Evolutionary conservation across 495 filamentous ascomycete genomes (phyloP).

Genomic region (Penicillium coffeae): DNA sequence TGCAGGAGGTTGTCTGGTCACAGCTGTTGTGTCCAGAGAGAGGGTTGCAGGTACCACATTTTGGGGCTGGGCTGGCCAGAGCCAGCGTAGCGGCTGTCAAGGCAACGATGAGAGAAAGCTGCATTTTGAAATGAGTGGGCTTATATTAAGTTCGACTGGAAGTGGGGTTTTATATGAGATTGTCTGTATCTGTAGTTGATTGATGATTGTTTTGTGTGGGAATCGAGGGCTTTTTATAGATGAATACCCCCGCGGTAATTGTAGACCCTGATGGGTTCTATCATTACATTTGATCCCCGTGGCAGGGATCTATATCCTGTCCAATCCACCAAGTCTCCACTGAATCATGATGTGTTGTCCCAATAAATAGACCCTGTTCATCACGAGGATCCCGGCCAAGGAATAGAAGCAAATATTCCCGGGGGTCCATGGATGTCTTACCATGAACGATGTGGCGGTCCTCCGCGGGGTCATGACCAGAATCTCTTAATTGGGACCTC

Average conservation of each 20-base stretch:
- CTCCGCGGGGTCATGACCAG: neutral
- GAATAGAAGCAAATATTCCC: neutral
- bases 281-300: no score
- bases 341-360: neutral
- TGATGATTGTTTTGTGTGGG: no score
- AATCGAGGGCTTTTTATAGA: neutral
- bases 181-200: no score
- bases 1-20: constrained; percentile 43
- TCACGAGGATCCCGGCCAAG: constrained; percentile 12
- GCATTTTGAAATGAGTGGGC: constrained; percentile 21
- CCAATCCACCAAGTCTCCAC: neutral
- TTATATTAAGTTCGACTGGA: no score
- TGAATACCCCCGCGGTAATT: neutral
- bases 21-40: constrained; percentile 40
- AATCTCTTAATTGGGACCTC: no score
- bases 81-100: constrained; percentile 21
- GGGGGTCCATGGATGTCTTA: neutral
- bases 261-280: no score
- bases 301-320: neutral
- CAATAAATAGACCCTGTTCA: neutral
- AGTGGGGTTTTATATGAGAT: no score
- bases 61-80: constrained; percentile 18
- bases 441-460: neutral
- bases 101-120: constrained; percentile 21
- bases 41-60: constrained; percentile 42